These are phyloP conservation scores for Citrus unshiu DNA, from an alignment of 345 rosid species.

Conservation along the genomic window DNA sequence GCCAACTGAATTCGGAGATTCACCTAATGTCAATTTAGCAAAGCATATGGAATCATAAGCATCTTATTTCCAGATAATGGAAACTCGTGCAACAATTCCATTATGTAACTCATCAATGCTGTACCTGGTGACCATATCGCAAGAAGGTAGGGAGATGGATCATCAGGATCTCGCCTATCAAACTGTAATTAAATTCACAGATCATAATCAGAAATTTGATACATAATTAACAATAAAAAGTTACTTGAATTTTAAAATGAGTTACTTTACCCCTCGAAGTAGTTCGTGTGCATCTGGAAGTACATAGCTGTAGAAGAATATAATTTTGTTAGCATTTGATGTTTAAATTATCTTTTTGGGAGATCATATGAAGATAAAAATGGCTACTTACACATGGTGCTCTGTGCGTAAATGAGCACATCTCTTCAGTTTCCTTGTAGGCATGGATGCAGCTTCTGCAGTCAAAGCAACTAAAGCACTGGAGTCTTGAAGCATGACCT, in stretches of 20 bases:
- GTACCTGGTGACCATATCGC: constrained; percentile 64
- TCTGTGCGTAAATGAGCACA: constrained; percentile 46
- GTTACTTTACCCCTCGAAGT: constrained; percentile 34
- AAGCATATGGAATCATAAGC: background rate
- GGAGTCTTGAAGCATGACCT: constrained; percentile 26
- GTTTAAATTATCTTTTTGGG: background rate
- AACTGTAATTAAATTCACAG: constrained; percentile 26
- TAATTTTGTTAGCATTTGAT: background rate
- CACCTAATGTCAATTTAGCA: constrained; percentile 33
- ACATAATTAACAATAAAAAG: background rate
- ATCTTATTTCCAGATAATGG: too few species aligned
- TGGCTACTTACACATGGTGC: constrained; percentile 61
- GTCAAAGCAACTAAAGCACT: constrained; percentile 43
- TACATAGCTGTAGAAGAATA: constrained; percentile 42
- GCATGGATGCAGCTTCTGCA: constrained; percentile 43
- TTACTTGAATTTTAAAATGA: background rate
- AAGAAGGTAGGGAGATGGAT: constrained; percentile 53
- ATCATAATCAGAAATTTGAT: background rate
- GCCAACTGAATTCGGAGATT: constrained; percentile 25
- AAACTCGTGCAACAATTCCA: background rate
- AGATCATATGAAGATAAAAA: background rate
- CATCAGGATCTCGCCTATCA: constrained; percentile 43
- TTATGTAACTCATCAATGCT: background rate
- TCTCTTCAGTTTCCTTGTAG: constrained; percentile 36
- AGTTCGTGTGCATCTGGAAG: constrained; percentile 54